Conservation (phyloP, 2,329 filamentous ascomycete species). For the Penicillium thymicola region DNA sequence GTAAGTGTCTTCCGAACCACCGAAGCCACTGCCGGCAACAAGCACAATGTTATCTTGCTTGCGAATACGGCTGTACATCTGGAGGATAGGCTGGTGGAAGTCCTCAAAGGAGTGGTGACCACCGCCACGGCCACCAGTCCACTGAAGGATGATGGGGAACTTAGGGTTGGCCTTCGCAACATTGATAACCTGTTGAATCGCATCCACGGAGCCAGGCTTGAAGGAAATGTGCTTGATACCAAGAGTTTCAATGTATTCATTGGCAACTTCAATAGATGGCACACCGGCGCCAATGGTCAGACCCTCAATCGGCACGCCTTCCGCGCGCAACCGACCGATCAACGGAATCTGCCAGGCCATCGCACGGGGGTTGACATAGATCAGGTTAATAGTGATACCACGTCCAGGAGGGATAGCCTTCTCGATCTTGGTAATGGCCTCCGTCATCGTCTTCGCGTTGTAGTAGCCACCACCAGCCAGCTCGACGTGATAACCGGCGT, state of each 20-base stretch:
- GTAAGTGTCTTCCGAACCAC: constrained; percentile 84
- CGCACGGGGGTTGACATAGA: constrained; percentile 53
- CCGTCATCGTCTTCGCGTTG: constrained; percentile 75
- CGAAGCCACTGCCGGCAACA: constrained; percentile 87
- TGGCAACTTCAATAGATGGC: constrained; percentile 86
- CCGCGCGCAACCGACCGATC: constrained; percentile 58
- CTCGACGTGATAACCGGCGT: constrained; percentile 48
- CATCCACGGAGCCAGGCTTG: constrained; percentile 86
- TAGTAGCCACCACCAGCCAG: constrained; percentile 53
- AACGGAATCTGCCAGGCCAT: constrained; percentile 54
- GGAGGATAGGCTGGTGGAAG: constrained; percentile 86
- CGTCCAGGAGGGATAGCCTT: constrained; percentile 69
- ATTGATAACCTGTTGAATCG: constrained; percentile 85
- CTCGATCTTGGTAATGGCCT: constrained; percentile 80
- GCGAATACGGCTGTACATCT: constrained; percentile 87
- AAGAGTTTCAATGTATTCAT: constrained; percentile 90
- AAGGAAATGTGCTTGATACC: constrained; percentile 91
- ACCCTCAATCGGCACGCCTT: constrained; percentile 88
- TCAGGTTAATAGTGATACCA: constrained; percentile 53
- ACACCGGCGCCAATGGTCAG: constrained; percentile 91
- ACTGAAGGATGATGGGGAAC: constrained; percentile 90
- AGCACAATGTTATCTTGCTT: constrained; percentile 83
- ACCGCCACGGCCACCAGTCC: constrained; percentile 91
- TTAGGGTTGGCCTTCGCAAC: constrained; percentile 90
- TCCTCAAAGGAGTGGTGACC: constrained; percentile 95